phyloP scores from a whole-genome alignment of 495 filamentous ascomycete genomes.

The Hapsidospora chrysogenum region DNA sequence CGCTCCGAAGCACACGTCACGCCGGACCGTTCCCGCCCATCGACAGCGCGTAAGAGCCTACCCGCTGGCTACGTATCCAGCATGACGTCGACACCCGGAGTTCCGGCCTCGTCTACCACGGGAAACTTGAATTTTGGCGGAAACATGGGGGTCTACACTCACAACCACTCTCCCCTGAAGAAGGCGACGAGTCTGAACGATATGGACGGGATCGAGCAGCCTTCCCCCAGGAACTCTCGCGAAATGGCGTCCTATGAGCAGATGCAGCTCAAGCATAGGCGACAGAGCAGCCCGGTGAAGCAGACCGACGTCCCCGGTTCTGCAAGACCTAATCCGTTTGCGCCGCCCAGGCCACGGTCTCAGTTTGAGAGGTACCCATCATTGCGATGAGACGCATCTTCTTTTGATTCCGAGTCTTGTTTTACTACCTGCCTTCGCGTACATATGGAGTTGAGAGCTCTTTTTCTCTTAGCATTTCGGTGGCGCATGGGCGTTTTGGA shows the following conservation, averaged over 20 bases:
- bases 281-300: constrained; percentile 6
- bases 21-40: constrained; percentile 6
- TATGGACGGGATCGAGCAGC: constrained; percentile 12
- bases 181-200: constrained; percentile 37
- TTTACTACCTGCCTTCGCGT: no score
- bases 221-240: constrained; percentile 31
- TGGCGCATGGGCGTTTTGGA: no score
- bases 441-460: no score
- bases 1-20: constrained; percentile 6
- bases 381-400: no score
- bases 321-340: background rate
- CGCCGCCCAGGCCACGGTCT: no score
- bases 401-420: no score
- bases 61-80: background rate
- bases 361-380: no score
- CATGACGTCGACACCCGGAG: background rate
- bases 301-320: background rate
- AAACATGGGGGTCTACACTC: constrained; percentile 61
- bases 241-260: constrained; percentile 36
- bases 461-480: no score
- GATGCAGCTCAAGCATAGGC: constrained; percentile 11
- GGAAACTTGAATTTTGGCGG: constrained; percentile 34
- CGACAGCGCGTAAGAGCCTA: constrained; percentile 2
- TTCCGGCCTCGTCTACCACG: constrained; percentile 4
- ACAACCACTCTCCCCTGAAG: constrained; percentile 66